These are phyloP conservation scores for Fusarium setosum DNA, from an alignment of 2,329 filamentous ascomycete species.

Conservation along the genomic window DNA sequence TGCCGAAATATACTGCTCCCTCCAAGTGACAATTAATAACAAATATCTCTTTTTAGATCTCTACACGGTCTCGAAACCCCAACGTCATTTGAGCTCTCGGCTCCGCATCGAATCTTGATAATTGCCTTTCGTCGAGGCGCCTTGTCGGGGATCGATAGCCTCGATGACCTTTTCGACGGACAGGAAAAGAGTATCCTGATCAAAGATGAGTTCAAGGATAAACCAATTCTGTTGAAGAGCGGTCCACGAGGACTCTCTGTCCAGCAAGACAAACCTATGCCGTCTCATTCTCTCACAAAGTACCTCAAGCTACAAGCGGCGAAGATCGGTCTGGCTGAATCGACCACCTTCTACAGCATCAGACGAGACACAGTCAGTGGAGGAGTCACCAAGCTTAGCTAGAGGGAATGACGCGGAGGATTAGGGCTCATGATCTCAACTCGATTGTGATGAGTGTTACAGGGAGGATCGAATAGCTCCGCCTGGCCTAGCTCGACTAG, in stretches of 20 bases:
- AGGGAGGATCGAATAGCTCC: background rate
- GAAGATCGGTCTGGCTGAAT: background rate
- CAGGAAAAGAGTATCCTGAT: background rate
- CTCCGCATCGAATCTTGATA: constrained; percentile 3
- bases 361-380: background rate
- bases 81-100: background rate
- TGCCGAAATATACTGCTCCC: too few relatives aligned
- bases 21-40: too few relatives aligned
- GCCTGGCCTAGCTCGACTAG: too few relatives aligned
- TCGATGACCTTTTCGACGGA: background rate
- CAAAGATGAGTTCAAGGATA: constrained; percentile 2
- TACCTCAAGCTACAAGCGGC: background rate
- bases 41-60: too few relatives aligned
- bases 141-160: background rate
- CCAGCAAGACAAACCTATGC: background rate
- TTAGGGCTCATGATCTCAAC: background rate
- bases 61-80: background rate
- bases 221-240: background rate
- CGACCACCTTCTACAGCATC: background rate
- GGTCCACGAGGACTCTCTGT: background rate
- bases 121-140: background rate
- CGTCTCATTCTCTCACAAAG: background rate
- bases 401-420: background rate
- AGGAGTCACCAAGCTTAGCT: background rate
- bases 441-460: background rate